These are phyloP conservation scores for Clavaria fumosa DNA, from an alignment of 768 basidiomycete genomes.

Conservation along the genomic window DNA sequence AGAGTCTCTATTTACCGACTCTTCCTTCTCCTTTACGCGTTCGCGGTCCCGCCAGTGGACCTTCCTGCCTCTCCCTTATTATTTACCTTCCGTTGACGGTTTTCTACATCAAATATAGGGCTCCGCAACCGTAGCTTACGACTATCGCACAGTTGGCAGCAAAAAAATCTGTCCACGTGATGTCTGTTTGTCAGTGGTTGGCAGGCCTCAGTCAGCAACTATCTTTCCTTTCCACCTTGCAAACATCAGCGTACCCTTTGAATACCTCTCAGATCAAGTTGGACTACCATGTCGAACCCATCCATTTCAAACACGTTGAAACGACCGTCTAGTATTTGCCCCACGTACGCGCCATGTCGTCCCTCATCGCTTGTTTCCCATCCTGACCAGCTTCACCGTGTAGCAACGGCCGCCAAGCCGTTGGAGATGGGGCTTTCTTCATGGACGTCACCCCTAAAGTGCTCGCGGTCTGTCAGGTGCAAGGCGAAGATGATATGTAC, in stretches of 20 bases:
- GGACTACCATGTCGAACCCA: slow-evolving; percentile 71
- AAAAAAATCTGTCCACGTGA: no score
- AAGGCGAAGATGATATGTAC: slow-evolving; percentile 71
- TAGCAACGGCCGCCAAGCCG: slow-evolving; percentile 92
- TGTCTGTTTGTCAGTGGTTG: no score
- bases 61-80: no score
- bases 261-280: slow-evolving; percentile 41
- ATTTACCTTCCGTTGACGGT: no score
- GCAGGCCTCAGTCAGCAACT: no score
- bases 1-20: no score
- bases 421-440: slow-evolving; percentile 91
- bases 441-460: slow-evolving; percentile 67
- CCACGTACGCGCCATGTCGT: slow-evolving; percentile 47
- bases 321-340: slow-evolving; percentile 86
- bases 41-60: no score
- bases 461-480: slow-evolving; percentile 73
- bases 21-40: no score
- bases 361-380: not conserved
- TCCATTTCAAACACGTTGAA: slow-evolving; percentile 57
- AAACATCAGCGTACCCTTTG: not conserved
- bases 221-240: no score
- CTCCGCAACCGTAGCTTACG: no score
- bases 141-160: no score
- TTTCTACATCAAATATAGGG: no score
- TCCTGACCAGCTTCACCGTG: slow-evolving; percentile 11